phyloP scores from a whole-genome alignment of 1,284 basidiomycete species.

The Gomphus sp. region DNA sequence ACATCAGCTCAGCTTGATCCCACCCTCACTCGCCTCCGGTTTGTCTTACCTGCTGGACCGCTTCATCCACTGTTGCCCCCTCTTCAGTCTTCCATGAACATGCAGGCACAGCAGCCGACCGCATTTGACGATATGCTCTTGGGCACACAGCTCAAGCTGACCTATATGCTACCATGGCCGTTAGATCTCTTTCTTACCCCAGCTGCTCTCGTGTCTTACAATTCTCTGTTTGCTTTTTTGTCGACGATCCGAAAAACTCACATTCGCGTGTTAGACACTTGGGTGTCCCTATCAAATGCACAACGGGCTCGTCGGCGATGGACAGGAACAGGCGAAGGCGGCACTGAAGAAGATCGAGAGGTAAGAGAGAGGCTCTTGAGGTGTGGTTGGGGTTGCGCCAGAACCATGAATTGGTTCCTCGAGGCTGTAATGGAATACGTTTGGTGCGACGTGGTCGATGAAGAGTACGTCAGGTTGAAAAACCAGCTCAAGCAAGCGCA shows the following conservation, averaged over 20 bases:
- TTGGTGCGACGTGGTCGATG: slow-evolving; percentile 85
- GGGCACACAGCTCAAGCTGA: slow-evolving; percentile 66
- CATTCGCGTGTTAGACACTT: slow-evolving; percentile 67
- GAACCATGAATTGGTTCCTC: slow-evolving; percentile 87
- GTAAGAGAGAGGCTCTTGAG: slow-evolving; percentile 56
- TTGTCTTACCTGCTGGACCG: slow-evolving; percentile 70
- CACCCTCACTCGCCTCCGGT: slow-evolving; percentile 58
- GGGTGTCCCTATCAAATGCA: slow-evolving; percentile 75
- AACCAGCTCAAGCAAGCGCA: slow-evolving; percentile 37
- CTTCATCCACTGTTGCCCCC: slow-evolving; percentile 69
- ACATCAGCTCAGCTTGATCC: slow-evolving; percentile 79
- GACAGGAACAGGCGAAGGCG: slow-evolving; percentile 83
- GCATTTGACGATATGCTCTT: slow-evolving; percentile 68
- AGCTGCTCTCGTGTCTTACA: slow-evolving; percentile 66
- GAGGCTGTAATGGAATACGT: slow-evolving; percentile 75
- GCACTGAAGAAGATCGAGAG: slow-evolving; percentile 60
- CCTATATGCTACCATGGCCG: slow-evolving; percentile 73
- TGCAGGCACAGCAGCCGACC: slow-evolving; percentile 26
- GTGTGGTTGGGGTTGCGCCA: slow-evolving; percentile 76
- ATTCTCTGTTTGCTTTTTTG: slow-evolving; percentile 73
- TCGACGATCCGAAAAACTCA: slow-evolving; percentile 79
- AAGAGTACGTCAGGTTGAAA: slow-evolving; percentile 67
- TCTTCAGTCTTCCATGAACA: slow-evolving; percentile 27
- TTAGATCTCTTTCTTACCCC: slow-evolving; percentile 82
- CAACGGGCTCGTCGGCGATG: slow-evolving; percentile 74